phyloP scores from a whole-genome alignment of 2,329 filamentous ascomycete genomes.

The Lachnellula hyalina region DNA sequence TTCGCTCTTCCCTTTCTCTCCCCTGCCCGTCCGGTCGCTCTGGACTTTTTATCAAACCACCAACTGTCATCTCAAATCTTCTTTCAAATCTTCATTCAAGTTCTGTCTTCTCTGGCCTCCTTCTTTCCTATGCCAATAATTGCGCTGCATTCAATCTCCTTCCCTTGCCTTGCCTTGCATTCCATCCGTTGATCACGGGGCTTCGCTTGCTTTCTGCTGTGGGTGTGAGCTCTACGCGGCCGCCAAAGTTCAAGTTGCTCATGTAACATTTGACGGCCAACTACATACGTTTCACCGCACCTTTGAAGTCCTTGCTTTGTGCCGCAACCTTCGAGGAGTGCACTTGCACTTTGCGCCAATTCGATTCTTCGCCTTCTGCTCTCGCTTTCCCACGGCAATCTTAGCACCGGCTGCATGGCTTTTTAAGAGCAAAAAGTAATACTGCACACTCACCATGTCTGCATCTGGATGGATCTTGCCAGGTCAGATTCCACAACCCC shows the following conservation, averaged over 20 bases:
- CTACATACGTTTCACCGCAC: slow-evolving; percentile 15
- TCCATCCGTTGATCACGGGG: slow-evolving; percentile 2
- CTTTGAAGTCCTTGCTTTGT: neutral
- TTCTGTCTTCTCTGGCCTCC: neutral
- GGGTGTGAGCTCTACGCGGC: neutral
- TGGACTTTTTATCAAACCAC: neutral
- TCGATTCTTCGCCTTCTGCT: neutral
- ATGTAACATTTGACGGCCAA: slow-evolving; percentile 1
- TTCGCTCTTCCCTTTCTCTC: neutral
- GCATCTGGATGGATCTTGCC: slow-evolving; percentile 20
- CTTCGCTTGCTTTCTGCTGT: slow-evolving; percentile 6
- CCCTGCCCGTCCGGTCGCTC: neutral
- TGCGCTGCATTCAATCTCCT: slow-evolving; percentile 3
- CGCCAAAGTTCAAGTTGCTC: neutral
- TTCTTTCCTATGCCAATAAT: neutral
- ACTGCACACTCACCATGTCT: slow-evolving; percentile 17
- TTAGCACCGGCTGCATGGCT: slow-evolving; percentile 13
- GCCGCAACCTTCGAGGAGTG: neutral
- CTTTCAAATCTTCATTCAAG: neutral
- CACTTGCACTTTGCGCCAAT: neutral
- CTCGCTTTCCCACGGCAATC: neutral
- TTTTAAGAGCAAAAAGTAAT: slow-evolving; percentile 4
- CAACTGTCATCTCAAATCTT: neutral
- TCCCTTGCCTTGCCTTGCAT: slow-evolving; percentile 3
- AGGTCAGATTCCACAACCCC: slow-evolving; percentile 10